Base-by-base conservation (phyloP, 805 yeast species). In the Priceomyces melissophilus region DNA sequence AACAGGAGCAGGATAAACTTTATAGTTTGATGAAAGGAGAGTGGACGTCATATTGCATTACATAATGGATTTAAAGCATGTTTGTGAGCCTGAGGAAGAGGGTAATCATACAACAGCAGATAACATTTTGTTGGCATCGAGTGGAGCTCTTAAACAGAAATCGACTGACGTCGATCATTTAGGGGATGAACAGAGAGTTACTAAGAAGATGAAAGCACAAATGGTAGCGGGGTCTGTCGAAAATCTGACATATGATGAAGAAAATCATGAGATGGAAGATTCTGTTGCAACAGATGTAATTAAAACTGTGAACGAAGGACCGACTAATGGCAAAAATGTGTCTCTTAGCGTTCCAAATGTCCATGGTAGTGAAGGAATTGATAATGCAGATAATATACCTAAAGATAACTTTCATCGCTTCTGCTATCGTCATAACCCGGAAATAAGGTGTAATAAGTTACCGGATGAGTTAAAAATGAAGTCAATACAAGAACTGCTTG, bases 381-480 rank as follows among this genome's bases (percentile, higher is more conserved):
- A 60, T 43, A 71, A 74, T 50, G 73, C 65, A 44, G 49, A 66
- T n/a, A 52, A 58, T 41, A 67, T 71, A 12, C 72, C 75, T 15
- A 55, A 59, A 35, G 83, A 75, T 48, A 75, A 78, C 50, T 77
- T 73, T 55, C 84, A 81, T 51, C 75, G 75, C 49, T 91, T 78
- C 64, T 91, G 99, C 58, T 91, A 91, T 61, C 71, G 98, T 39
- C 99, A 91, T 62, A 87, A 91, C 56, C 98, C 98, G 2, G 90
- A 87, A 41, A 75, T 87, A 33, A 80, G 81, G 35, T 79, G 88
- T 54, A 82, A 82, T 57, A 82, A 82, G 45, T 73, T 71, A 42
- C 76, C 84, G 0, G 95, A 85, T 58, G 81, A 76, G 41, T 57
- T 59, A 30, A 77, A 78, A 52, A 76, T 86, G 83, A 71, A 72